Evolutionary conservation across 768 basidiomycete species (phyloP).

Genomic region (Phlebiopsis gigantea): DNA sequence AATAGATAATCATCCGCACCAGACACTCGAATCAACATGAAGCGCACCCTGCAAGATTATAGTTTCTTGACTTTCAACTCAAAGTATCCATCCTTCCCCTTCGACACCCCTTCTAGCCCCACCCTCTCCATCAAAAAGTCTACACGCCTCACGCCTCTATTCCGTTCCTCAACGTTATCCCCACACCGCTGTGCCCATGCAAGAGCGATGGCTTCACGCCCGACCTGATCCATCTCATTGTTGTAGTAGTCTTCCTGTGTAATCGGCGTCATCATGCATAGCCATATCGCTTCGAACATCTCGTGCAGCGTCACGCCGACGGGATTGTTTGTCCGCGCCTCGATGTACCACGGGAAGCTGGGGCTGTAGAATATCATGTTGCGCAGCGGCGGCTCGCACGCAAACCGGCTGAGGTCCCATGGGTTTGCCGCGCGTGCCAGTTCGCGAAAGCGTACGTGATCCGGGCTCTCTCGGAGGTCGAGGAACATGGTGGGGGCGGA

Average conservation of each 20-base stretch:
- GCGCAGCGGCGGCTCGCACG: conserved; percentile 43
- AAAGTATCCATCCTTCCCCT: conserved; percentile 56
- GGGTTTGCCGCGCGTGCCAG: conserved; percentile 37
- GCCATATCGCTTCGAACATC: conserved; percentile 42
- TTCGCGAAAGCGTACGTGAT: conserved; percentile 38
- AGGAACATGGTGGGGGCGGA: conserved; percentile 35
- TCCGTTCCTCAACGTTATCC: conserved; percentile 27
- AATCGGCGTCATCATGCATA: conserved; percentile 41
- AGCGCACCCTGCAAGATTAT: neutral
- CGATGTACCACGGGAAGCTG: conserved; percentile 63
- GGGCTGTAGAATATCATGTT: conserved; percentile 54
- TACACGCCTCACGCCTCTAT: conserved; percentile 46
- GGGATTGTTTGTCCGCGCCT: conserved; percentile 37
- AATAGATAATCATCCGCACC: neutral
- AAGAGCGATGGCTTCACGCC: conserved; percentile 37
- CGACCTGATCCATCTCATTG: conserved; percentile 42
- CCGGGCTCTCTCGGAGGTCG: conserved; percentile 44
- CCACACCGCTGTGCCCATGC: conserved; percentile 43
- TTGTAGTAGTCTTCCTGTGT: conserved; percentile 53
- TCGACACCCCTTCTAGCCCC: conserved; percentile 48
- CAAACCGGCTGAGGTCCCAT: conserved; percentile 50
- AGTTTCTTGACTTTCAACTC: conserved; percentile 48
- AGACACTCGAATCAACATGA: neutral
- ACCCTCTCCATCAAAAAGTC: conserved; percentile 55
- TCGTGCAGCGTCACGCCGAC: conserved; percentile 58